Percentiles rank a stretch among this genome's conserved stretches.
These are phyloP conservation scores for Trypanosoma lewisi DNA, from an alignment of 208 protist species.

Conservation along the genomic window DNA sequence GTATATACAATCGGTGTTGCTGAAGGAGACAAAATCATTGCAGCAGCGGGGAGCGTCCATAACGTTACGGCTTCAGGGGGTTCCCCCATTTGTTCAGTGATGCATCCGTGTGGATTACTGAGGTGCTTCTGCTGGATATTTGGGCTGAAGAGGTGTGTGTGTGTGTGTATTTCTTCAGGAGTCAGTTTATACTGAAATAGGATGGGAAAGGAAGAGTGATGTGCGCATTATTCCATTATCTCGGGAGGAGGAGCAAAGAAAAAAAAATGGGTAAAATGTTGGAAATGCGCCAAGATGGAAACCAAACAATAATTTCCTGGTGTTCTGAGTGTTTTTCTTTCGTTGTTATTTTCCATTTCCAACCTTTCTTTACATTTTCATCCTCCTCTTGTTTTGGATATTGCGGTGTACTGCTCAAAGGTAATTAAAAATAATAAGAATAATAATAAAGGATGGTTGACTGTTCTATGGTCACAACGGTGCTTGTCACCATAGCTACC, in stretches of 20 bases:
- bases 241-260: conserved; percentile 9
- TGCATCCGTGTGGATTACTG: background rate
- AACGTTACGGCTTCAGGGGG: conserved; percentile 12
- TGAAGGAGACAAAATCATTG: conserved; percentile 26
- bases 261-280: conserved; percentile 3
- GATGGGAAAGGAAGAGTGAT: background rate
- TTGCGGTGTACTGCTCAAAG: too few relatives aligned
- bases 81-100: conserved; percentile 27
- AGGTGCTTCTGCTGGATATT: background rate
- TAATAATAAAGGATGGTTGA: conserved; percentile 35
- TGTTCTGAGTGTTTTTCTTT: too few relatives aligned
- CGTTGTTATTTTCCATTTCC: conserved; percentile 16
- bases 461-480: conserved; percentile 36
- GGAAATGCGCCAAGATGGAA: too few relatives aligned
- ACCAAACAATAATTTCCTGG: too few relatives aligned
- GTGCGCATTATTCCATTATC: too few relatives aligned
- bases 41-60: conserved; percentile 17
- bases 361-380: conserved; percentile 20
- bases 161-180: background rate
- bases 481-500: conserved; percentile 44
- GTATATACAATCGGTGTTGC: conserved; percentile 20
- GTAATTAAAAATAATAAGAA: conserved; percentile 1
- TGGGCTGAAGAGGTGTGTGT: too few relatives aligned
- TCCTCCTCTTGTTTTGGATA: background rate
- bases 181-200: background rate